Conservation (phyloP, 1,284 basidiomycete species). For the Microbotryomycetes sp. region DNA sequence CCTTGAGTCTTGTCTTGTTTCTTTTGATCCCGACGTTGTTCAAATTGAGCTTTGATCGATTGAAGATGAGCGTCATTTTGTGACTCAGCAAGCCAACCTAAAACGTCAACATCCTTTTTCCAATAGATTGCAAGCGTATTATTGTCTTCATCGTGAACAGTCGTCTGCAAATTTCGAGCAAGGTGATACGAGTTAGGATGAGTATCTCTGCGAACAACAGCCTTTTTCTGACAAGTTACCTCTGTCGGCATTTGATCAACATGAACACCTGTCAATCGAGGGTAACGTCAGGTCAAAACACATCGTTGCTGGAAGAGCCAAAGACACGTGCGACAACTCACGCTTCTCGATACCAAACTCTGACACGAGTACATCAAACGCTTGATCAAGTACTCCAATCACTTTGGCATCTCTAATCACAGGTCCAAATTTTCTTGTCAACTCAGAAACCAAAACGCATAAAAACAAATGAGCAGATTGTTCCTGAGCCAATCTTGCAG, state of each 20-base stretch:
- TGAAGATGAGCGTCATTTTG: slow-evolving; percentile 55
- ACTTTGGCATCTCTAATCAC: slow-evolving; percentile 89
- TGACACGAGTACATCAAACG: slow-evolving; percentile 74
- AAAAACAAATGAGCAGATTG: slow-evolving; percentile 93
- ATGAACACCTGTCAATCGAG: slow-evolving; percentile 52
- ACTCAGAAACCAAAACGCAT: slow-evolving; percentile 83
- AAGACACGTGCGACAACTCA: slow-evolving; percentile 43
- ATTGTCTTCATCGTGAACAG: slow-evolving; percentile 85
- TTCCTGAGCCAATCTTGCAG: slow-evolving; percentile 85
- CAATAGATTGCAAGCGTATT: slow-evolving; percentile 79
- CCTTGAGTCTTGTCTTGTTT: slow-evolving; percentile 43
- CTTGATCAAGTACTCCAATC: slow-evolving; percentile 86
- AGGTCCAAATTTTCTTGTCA: slow-evolving; percentile 89
- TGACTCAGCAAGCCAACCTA: slow-evolving; percentile 86
- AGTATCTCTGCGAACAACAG: slow-evolving; percentile 14
- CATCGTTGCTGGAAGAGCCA: too few species aligned
- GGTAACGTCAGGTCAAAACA: too few species aligned
- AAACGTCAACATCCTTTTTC: slow-evolving; percentile 60
- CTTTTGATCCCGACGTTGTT: slow-evolving; percentile 82
- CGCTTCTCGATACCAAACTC: slow-evolving; percentile 79
- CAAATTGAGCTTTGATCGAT: slow-evolving; percentile 49
- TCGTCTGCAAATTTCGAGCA: slow-evolving; percentile 65
- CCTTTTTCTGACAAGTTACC: slow-evolving; percentile 48
- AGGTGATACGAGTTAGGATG: slow-evolving; percentile 5
- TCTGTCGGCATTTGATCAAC: slow-evolving; percentile 98